phyloP scores from a whole-genome alignment of 2,329 filamentous ascomycete genomes.

The Periconia macrospinosa region DNA sequence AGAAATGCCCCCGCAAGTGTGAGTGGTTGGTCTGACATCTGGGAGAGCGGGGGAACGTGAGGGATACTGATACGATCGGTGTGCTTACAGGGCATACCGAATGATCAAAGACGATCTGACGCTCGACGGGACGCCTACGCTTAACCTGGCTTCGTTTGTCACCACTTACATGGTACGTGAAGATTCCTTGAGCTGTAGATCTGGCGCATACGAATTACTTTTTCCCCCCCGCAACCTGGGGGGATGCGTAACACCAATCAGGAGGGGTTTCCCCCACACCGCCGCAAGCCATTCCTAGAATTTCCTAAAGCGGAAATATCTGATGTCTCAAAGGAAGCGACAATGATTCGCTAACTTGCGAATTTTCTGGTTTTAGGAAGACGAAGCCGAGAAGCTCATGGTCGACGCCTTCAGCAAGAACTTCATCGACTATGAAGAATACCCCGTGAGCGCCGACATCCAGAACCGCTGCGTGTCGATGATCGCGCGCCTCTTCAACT shows the following conservation, averaged over 20 bases:
- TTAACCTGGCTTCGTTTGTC: conserved; percentile 85
- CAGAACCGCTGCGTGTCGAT: conserved; percentile 71
- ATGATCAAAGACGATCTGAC: conserved; percentile 92
- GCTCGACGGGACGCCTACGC: conserved; percentile 68
- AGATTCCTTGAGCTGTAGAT: neutral
- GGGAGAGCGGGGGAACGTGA: neutral
- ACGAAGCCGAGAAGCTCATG: conserved; percentile 96
- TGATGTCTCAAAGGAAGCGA: neutral
- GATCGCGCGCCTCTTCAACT: conserved; percentile 81
- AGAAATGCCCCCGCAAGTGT: conserved; percentile 86
- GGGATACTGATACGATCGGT: neutral
- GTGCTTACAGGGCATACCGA: conserved; percentile 68
- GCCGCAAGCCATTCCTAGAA: neutral
- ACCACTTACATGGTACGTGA: conserved; percentile 92
- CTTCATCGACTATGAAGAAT: conserved; percentile 64
- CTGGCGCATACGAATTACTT: neutral
- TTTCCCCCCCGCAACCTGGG: no score
- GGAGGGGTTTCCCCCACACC: neutral
- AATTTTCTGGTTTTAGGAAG: conserved; percentile 62
- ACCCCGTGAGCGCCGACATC: conserved; percentile 54
- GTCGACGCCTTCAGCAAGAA: conserved; percentile 89
- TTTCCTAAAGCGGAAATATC: no score
- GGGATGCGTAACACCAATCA: no score
- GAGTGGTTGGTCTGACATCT: conserved; percentile 3
- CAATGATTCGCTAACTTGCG: neutral